Evolutionary conservation across 441 rosid species (phyloP).

Genomic region (Cnidoscolus chayamansa): DNA sequence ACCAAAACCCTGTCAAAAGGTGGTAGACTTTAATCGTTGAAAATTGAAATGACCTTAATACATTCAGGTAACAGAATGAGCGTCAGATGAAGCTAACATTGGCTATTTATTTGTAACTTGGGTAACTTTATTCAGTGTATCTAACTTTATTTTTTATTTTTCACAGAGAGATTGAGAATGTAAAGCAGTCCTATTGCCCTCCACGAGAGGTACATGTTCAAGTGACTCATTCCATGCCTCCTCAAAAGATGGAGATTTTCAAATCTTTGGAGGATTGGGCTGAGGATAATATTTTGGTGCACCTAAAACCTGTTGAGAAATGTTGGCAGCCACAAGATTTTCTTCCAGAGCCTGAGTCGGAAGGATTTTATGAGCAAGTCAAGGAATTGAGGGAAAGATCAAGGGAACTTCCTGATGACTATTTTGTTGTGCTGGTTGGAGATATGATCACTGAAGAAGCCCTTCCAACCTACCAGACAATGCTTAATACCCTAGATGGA

Average conservation of each 20-base stretch:
- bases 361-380: conserved; percentile 77
- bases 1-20: not conserved
- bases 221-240: conserved; percentile 74
- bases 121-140: not conserved
- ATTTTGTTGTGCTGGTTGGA: conserved; percentile 81
- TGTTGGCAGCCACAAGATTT: conserved; percentile 94
- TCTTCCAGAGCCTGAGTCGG: conserved; percentile 72
- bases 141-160: conserved; percentile 17
- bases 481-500: conserved; percentile 81
- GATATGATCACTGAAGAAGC: conserved; percentile 98
- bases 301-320: conserved; percentile 76
- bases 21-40: too few relatives aligned
- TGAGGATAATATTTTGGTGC: conserved; percentile 54
- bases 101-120: not conserved
- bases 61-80: not conserved
- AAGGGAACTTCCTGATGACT: conserved; percentile 76
- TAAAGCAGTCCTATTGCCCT: conserved; percentile 57
- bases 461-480: conserved; percentile 85
- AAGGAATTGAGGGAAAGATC: conserved; percentile 68
- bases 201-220: conserved; percentile 61
- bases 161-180: conserved; percentile 56
- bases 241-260: conserved; percentile 75
- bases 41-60: not conserved
- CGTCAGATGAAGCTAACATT: not conserved
- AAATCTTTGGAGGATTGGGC: conserved; percentile 86